These are phyloP conservation scores for Penicillium psychrosexuale DNA, from an alignment of 2,329 filamentous ascomycete species.

Conservation along the genomic window DNA sequence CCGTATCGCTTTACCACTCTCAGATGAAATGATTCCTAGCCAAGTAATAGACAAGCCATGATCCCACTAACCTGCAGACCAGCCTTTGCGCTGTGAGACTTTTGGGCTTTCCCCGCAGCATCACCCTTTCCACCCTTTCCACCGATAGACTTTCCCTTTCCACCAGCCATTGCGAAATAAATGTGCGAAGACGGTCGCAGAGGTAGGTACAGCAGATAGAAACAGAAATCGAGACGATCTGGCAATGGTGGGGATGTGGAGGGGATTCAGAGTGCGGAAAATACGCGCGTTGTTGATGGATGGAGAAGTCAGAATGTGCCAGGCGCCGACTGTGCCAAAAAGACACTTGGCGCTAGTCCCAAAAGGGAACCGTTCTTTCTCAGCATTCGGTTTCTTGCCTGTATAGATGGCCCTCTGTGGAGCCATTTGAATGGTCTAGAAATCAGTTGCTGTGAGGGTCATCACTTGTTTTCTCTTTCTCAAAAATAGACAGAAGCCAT, in stretches of 20 bases:
- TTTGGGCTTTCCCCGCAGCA: slow-evolving; percentile 82
- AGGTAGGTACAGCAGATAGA: slow-evolving; percentile 28
- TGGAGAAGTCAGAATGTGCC: slow-evolving; percentile 39
- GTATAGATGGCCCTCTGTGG: not conserved
- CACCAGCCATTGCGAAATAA: slow-evolving; percentile 64
- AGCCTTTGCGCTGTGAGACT: slow-evolving; percentile 88
- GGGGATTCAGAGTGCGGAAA: slow-evolving; percentile 27
- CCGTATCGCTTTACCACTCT: slow-evolving; percentile 6
- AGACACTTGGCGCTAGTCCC: slow-evolving; percentile 38
- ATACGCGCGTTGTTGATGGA: slow-evolving; percentile 45
- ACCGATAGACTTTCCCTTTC: slow-evolving; percentile 89
- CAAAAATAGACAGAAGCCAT: not conserved
- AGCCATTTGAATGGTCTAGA: not conserved
- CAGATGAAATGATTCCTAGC: not conserved
- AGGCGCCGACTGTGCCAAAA: slow-evolving; percentile 39
- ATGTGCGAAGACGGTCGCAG: slow-evolving; percentile 24
- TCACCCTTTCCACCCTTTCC: slow-evolving; percentile 88
- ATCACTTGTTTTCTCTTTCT: not conserved
- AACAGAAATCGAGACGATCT: slow-evolving; percentile 19
- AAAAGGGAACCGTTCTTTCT: slow-evolving; percentile 25
- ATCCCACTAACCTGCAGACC: slow-evolving; percentile 77
- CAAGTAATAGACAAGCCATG: not conserved
- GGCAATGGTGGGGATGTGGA: slow-evolving; percentile 28
- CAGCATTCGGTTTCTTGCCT: not conserved
- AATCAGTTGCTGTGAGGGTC: not conserved